A percentile compares a stretch with the other conserved stretches of the same genome.
These are phyloP conservation scores for Pseudonectria foliicola DNA, from an alignment of 2,329 filamentous ascomycete species.

Conservation along the genomic window DNA sequence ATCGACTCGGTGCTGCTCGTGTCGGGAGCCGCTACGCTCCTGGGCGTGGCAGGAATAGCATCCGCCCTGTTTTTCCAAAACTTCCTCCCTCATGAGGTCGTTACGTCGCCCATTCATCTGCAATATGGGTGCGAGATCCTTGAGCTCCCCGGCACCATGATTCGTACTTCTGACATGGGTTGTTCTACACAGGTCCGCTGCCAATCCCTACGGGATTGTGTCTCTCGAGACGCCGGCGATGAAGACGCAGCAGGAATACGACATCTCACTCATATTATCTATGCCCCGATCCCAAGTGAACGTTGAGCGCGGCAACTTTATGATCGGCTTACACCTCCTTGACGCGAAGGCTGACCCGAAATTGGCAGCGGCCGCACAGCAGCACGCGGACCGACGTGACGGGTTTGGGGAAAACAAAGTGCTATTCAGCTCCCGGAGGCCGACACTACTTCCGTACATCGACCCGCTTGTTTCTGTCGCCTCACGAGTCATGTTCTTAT, in stretches of 20 bases:
- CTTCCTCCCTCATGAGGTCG: slow-evolving; percentile 49
- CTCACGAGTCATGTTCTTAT: slow-evolving; percentile 55
- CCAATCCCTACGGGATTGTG: slow-evolving; percentile 47
- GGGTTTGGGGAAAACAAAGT: slow-evolving; percentile 33
- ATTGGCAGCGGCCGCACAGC: slow-evolving; percentile 20
- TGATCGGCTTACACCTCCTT: slow-evolving; percentile 73
- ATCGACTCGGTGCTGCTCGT: slow-evolving; percentile 41
- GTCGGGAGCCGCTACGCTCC: slow-evolving; percentile 35
- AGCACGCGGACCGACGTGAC: slow-evolving; percentile 23
- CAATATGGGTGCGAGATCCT: slow-evolving; percentile 47
- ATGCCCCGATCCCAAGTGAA: slow-evolving; percentile 76
- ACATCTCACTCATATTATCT: slow-evolving; percentile 66
- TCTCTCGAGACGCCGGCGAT: slow-evolving; percentile 44
- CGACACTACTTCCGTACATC: slow-evolving; percentile 72
- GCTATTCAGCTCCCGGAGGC: slow-evolving; percentile 60
- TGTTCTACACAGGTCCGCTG: slow-evolving; percentile 32
- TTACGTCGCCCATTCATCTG: slow-evolving; percentile 45
- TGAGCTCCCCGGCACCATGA: not conserved
- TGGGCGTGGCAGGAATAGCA: slow-evolving; percentile 40
- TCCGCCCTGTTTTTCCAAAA: slow-evolving; percentile 49
- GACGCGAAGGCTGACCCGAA: slow-evolving; percentile 29
- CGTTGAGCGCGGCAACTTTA: slow-evolving; percentile 79
- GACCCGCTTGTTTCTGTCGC: slow-evolving; percentile 61
- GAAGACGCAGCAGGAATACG: slow-evolving; percentile 71
- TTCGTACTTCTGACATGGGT: slow-evolving; percentile 6